These are phyloP conservation scores for Aspergillus hancockii DNA, from an alignment of 495 filamentous ascomycete genomes.

Conservation along the genomic window DNA sequence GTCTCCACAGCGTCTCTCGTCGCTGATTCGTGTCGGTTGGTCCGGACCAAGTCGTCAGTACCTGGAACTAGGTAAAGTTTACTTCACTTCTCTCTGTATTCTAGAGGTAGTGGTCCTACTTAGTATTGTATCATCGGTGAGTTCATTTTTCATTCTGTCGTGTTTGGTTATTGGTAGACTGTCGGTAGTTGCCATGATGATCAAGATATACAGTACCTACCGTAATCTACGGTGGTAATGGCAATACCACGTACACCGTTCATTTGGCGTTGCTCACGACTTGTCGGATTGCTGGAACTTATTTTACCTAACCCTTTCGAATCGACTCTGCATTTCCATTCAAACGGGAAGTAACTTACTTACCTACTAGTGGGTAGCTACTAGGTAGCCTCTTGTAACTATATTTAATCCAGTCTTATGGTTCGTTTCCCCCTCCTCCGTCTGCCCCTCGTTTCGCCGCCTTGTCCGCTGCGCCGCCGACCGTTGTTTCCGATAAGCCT, in stretches of 20 bases:
- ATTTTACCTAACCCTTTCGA: background rate
- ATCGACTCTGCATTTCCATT: background rate
- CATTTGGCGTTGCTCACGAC: too few species aligned
- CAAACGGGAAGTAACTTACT: background rate
- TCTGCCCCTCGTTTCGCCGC: conserved; percentile 27
- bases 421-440: conserved; percentile 9
- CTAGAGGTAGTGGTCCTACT: too few species aligned
- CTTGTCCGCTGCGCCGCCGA: conserved; percentile 8
- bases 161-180: too few species aligned
- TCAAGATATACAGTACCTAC: background rate
- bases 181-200: background rate
- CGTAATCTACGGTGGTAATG: background rate
- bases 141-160: conserved; percentile 9
- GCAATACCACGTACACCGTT: background rate
- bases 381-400: background rate
- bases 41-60: conserved; percentile 29
- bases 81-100: conserved; percentile 16
- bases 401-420: conserved; percentile 5
- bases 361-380: background rate
- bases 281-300: background rate
- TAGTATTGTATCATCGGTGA: conserved; percentile 5
- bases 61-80: conserved; percentile 25
- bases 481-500: conserved; percentile 33
- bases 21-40: conserved; percentile 29
- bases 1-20: conserved; percentile 14